phyloP scores from a whole-genome alignment of 306 rosid species.

The Malus sieversii region DNA sequence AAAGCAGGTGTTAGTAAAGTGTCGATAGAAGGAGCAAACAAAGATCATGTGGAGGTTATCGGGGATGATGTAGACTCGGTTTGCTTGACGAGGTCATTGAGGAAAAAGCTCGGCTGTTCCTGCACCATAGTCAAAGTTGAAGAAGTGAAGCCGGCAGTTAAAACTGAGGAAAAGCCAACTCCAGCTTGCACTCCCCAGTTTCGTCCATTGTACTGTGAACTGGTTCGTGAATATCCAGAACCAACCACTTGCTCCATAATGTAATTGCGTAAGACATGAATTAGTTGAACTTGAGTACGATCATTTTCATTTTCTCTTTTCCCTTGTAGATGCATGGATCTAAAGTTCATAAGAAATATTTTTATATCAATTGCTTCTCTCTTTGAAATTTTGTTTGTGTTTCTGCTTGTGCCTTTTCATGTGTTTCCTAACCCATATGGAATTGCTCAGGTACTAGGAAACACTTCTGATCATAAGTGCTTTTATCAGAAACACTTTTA shows the following conservation, averaged over 20 bases:
- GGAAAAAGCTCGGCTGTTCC: conserved; percentile 2
- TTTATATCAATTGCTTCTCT: no score
- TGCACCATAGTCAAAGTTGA: neutral
- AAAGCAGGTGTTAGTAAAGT: conserved; percentile 27
- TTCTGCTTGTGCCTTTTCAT: no score
- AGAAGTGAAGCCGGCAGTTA: neutral
- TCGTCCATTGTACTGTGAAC: neutral
- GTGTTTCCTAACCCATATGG: no score
- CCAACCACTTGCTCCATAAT: neutral
- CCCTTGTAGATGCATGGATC: no score
- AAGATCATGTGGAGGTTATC: conserved; percentile 19
- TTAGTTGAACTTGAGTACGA: no score
- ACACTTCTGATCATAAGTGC: no score
- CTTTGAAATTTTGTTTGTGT: no score
- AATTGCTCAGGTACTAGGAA: no score
- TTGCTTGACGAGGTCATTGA: neutral
- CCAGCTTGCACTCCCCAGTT: neutral
- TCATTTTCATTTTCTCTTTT: no score
- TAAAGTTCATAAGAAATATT: no score
- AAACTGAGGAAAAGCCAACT: neutral
- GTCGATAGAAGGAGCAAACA: conserved; percentile 14
- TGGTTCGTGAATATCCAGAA: neutral
- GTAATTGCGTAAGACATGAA: neutral
- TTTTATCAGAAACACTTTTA: no score
- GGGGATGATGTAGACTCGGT: conserved; percentile 10